Evolutionary conservation across 1,284 basidiomycete genomes (phyloP).

Genomic region (Cutaneotrichosporon sp.): DNA sequence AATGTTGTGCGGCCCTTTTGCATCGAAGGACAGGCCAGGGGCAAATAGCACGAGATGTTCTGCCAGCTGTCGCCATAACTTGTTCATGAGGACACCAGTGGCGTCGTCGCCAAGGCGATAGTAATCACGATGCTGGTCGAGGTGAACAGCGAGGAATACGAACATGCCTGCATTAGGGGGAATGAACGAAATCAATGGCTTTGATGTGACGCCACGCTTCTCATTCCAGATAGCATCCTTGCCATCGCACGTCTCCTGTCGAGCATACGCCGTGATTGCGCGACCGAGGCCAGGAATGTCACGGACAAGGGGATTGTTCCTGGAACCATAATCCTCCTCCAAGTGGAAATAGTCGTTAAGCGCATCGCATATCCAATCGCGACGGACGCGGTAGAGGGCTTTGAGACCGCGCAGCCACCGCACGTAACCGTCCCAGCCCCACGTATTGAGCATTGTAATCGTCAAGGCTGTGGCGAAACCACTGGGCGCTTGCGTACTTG

Average conservation of each 20-base stretch:
- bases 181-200: slow-evolving; percentile 59
- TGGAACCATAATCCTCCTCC: slow-evolving; percentile 29
- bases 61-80: slow-evolving; percentile 43
- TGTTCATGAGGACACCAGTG: slow-evolving; percentile 28
- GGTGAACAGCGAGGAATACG: slow-evolving; percentile 60
- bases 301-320: slow-evolving; percentile 16
- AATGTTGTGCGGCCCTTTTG: slow-evolving; percentile 38
- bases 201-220: slow-evolving; percentile 46
- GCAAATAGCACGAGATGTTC: slow-evolving; percentile 45
- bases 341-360: slow-evolving; percentile 46
- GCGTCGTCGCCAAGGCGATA: slow-evolving; percentile 32
- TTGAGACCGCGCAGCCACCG: slow-evolving; percentile 65
- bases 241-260: not conserved
- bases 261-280: slow-evolving; percentile 21
- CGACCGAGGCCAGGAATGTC: slow-evolving; percentile 18
- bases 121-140: slow-evolving; percentile 58
- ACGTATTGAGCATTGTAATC: slow-evolving; percentile 59
- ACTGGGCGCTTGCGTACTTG: slow-evolving; percentile 64
- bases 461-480: slow-evolving; percentile 63
- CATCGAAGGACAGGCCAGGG: slow-evolving; percentile 43
- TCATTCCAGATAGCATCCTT: slow-evolving; percentile 41
- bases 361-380: slow-evolving; percentile 47
- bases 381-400: slow-evolving; percentile 45
- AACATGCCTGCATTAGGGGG: slow-evolving; percentile 56
- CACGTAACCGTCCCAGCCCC: slow-evolving; percentile 65